Conservation (phyloP, 2,329 filamentous ascomycete species). For the Colletotrichum sp. region DNA sequence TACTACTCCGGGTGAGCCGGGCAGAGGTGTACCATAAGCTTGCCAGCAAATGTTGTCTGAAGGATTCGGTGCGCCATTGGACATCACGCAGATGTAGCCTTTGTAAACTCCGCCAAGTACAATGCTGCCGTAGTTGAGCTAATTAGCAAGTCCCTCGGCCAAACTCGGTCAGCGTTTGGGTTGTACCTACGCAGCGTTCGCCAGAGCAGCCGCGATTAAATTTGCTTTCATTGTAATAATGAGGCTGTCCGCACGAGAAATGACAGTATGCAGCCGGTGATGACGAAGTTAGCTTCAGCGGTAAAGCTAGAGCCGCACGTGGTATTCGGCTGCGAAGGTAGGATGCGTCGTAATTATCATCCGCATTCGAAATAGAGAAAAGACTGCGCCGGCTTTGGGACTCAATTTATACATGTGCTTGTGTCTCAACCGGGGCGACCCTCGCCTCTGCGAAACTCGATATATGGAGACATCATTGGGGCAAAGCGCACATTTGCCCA, state of each 20-base stretch:
- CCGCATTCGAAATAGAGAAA: neutral
- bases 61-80: neutral
- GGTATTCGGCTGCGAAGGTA: neutral
- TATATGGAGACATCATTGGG: neutral
- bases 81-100: neutral
- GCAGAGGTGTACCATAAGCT: neutral
- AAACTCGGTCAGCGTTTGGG: neutral
- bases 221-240: neutral
- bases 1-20: neutral
- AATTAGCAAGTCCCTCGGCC: neutral
- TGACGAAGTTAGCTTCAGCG: neutral
- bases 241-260: neutral
- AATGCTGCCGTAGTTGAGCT: neutral
- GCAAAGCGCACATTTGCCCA: neutral
- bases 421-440: neutral
- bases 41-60: neutral
- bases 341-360: neutral
- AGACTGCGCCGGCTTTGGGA: neutral
- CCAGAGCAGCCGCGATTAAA: neutral
- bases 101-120: neutral
- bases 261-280: neutral
- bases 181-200: neutral
- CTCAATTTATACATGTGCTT: neutral
- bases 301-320: neutral
- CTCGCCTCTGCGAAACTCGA: neutral